These are phyloP conservation scores for Hansenula anomala DNA, from an alignment of 1,139 yeast genomes.

Conservation along the genomic window DNA sequence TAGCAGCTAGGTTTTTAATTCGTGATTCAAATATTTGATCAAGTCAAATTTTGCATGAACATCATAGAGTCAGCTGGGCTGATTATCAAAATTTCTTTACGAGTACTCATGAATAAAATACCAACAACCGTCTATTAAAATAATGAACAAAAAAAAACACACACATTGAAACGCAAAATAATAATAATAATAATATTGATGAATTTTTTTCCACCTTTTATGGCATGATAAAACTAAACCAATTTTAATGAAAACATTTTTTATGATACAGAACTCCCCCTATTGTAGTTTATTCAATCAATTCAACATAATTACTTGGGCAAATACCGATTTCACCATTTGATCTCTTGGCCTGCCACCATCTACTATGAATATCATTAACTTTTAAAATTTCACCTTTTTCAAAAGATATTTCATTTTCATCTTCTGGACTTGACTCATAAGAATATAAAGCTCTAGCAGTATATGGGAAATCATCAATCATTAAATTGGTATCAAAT, in stretches of 20 bases:
- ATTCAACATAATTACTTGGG: slow-evolving; percentile 89
- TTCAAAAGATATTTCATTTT: slow-evolving; percentile 84
- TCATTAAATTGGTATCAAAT: slow-evolving; percentile 11
- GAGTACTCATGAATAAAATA: too few species aligned
- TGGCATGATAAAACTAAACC: too few species aligned
- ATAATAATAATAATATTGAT: too few species aligned
- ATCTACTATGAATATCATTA: slow-evolving; percentile 90
- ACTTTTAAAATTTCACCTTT: slow-evolving; percentile 90
- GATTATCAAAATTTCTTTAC: too few species aligned
- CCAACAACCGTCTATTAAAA: too few species aligned
- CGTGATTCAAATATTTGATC: too few species aligned
- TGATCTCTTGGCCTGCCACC: slow-evolving; percentile 96
- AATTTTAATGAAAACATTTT: too few species aligned
- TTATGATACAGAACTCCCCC: too few species aligned
- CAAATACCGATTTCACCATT: slow-evolving; percentile 95
- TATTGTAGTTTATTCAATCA: slow-evolving; percentile 36
- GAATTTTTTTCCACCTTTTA: too few species aligned
- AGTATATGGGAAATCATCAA: slow-evolving; percentile 65
- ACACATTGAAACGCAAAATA: too few species aligned
- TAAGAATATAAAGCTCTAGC: slow-evolving; percentile 87
- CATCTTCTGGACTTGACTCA: slow-evolving; percentile 91
- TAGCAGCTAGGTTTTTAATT: too few species aligned
- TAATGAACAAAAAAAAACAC: too few species aligned
- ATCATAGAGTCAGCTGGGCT: not conserved
- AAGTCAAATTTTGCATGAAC: not conserved